Base-by-base conservation (phyloP, 345 rosid species). In the Eucalyptus urophylla region DNA sequence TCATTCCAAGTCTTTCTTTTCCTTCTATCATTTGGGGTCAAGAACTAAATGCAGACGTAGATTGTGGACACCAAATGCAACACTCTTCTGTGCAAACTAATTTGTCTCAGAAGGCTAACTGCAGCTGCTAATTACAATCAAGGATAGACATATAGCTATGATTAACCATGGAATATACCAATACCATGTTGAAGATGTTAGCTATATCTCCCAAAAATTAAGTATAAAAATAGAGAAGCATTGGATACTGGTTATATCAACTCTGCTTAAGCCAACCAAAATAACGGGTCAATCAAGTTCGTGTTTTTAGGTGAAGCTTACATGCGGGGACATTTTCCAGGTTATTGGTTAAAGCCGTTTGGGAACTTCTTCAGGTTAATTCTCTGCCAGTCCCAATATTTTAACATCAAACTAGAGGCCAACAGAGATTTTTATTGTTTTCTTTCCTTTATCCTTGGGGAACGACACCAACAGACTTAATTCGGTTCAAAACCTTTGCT, bases 381-480 rank as follows among this genome's bases (percentile, higher is more conserved):
- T 72, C 21, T 33, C 44, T 8, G 25, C 11, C 44, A 17, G 40
- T 33, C 14, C 21, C 25, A 69, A 33, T 31, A 69, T 69, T 69
- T 69, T 33, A 60, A 33, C 25, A 33, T 33, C 81, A 72, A 33
- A 72, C 4, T 37, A 0, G 45, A 72, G 2, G 0, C 44, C 43
- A 60, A 60, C 69, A 27, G 69, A 60, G 69, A 27, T 60, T 29
- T 11, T 60, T 60, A 29, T 60, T 60, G 31, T 27, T 60, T 58
- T 58, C 6, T 58, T 58, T 58, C n/a, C 7, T 25, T 25, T 58
- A 11, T 58, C n/a, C 14, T 25, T 25, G 65, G n/a, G 14, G 14
- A 60, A 27, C 16, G 0, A 60, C 33, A 60, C 69, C 69, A 27
- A 60, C 69, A 27, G 69, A 60, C 33, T 0, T 0, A 60, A 0